Base-by-base conservation (phyloP, 2,329 filamentous ascomycete genomes). In the Torrubiella hemipterigena region DNA sequence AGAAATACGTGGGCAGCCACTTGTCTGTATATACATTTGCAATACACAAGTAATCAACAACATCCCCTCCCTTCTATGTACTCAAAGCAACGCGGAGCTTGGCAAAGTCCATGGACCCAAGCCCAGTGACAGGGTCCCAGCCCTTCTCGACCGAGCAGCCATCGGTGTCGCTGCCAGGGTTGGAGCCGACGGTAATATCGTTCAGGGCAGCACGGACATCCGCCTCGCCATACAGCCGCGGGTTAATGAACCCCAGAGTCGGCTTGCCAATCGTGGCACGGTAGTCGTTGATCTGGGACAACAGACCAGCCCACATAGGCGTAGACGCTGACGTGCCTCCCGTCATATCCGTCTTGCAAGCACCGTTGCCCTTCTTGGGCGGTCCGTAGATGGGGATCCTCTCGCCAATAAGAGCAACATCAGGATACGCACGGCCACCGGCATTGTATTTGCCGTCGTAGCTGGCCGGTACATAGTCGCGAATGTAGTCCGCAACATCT, bases 51-150 rank as follows among this genome's bases (percentile, higher is more conserved):
- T n/a, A n/a, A n/a, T n/a, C n/a, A n/a, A n/a, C n/a, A n/a, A n/a
- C n/a, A n/a, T n/a, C n/a, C n/a, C n/a, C n/a, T n/a, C n/a, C n/a
- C n/a, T n/a, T n/a, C n/a, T n/a, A n/a, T n/a, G n/a, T n/a, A n/a
- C n/a, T n/a, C n/a, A n/a, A n/a, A n/a, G n/a, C n/a, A n/a, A n/a
- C n/a, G 10, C 22, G 22, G 5, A 34, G 28, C 20, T 31, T 29
- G 27, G 19, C 23, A 30, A 33, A 38, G 23, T 31, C 21, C 16
- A 36, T 20, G 0, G 30, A 33, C 6, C 24, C 33, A 8, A 38
- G 23, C 10, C 33, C 36, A 11, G 23, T 24, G 12, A 24, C 34
- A 4, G 30, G 18, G 28, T 38, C 24, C 36, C 30, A 31, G 12
- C 27, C 29, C 11, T 14, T 14, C 5, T 27, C 33, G 3, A 27